phyloP scores from a whole-genome alignment of 2,329 filamentous ascomycete species.

The Hymenoscyphus fraxineus region DNA sequence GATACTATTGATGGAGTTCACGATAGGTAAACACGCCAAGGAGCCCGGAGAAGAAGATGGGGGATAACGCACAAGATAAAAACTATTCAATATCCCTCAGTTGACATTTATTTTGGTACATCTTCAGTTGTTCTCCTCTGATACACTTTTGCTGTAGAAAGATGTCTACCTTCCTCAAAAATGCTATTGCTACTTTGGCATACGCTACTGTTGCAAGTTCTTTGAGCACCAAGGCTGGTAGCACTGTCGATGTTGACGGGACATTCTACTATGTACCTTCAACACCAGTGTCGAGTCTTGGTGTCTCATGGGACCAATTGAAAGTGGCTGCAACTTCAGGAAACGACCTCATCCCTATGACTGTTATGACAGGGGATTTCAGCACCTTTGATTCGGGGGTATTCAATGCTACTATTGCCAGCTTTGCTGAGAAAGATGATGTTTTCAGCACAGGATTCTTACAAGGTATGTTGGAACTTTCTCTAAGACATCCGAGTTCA shows the following conservation, averaged over 20 bases:
- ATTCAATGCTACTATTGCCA: conserved; percentile 23
- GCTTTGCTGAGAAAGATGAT: conserved; percentile 28
- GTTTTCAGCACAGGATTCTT: conserved; percentile 31
- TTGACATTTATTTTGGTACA: background rate
- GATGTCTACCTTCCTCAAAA: conserved; percentile 2
- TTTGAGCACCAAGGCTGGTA: conserved; percentile 13
- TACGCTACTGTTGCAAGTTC: conserved; percentile 10
- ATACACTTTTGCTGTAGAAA: background rate
- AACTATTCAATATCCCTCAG: background rate
- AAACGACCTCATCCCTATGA: conserved; percentile 27
- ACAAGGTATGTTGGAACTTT: conserved; percentile 18
- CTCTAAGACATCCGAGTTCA: background rate
- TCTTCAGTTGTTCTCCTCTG: background rate
- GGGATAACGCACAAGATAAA: background rate
- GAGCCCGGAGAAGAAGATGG: background rate
- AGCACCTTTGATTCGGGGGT: conserved; percentile 20
- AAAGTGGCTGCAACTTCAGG: conserved; percentile 15
- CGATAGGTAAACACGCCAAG: background rate
- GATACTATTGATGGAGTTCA: background rate
- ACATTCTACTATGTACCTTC: conserved; percentile 34
- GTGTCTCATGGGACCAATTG: conserved; percentile 16
- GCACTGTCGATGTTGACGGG: conserved; percentile 29
- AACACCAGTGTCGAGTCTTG: conserved; percentile 22
- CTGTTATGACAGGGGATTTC: conserved; percentile 21
- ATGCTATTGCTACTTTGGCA: conserved; percentile 2